Evolutionary conservation across 306 rosid genomes (phyloP), one percentile per base, ranked within the genome.

Genomic region (Senna tora): DNA sequence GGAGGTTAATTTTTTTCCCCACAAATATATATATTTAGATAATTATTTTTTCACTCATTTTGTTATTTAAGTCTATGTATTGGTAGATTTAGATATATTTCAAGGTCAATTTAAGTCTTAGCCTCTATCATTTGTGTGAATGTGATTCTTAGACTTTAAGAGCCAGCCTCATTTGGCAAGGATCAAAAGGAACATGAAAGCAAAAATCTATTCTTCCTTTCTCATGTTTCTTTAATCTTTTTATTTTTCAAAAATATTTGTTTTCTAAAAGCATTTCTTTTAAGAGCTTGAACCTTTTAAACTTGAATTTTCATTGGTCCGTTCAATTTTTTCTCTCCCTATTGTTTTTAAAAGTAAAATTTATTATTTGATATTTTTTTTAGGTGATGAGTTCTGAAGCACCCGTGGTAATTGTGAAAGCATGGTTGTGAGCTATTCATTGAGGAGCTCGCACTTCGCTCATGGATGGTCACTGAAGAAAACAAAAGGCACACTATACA

Each of bases 401-500:
- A 51, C 86, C 85, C 0, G 2, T 59, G 7, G 0, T 86, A 22
- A 71, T 86, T 36, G 46, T 79, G 2, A 81, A 78, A 74, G 86
- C 87, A 1, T n/a, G n/a, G n/a, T n/a, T 80, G 84, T 32, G 90
- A 83, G 75, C 50, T 81, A 5, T 83, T 83, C 59, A 78, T 86
- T 28, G 69, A 69, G 75, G 86, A 86, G 72, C 84, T 86, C 30
- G 69, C 87, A 5, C 58, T 72, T 64, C 80, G 84, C 0, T 43
- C 87, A 0, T 69, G 80, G 84, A 64, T 81, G 17, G 65, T 42
- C 5, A 53, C 87, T 58, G 56, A 80, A 73, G 76, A 41, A 38
- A 4, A 55, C 70, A 59, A 65, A 8, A 78, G 71, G 52, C 38
- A 39, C 11, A 73, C 53, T 0, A n/a, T n/a, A n/a, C n/a, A n/a